phyloP scores from a whole-genome alignment of 2,329 filamentous ascomycete species.

The Pseudocercospora macadamiae region DNA sequence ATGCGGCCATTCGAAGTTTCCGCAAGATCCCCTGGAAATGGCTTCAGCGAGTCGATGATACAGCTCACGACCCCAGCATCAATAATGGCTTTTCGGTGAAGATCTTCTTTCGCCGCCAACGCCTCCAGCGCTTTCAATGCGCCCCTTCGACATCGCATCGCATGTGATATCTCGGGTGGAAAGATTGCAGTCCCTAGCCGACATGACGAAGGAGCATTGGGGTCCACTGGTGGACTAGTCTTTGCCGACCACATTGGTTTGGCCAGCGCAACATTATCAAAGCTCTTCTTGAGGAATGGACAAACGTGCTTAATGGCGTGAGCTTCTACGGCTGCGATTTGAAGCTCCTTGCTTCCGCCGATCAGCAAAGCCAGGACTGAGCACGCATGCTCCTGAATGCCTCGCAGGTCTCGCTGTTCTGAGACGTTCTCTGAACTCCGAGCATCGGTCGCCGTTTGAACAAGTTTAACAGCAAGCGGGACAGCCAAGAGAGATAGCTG shows the following conservation, averaged over 20 bases:
- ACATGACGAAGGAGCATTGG: conserved; percentile 33
- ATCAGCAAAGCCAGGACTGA: conserved; percentile 77
- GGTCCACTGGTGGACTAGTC: conserved; percentile 30
- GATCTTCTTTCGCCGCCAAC: conserved; percentile 77
- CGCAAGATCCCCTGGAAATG: conserved; percentile 48
- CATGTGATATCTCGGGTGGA: conserved; percentile 65
- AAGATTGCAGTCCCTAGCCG: conserved; percentile 65
- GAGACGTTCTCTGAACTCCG: conserved; percentile 13
- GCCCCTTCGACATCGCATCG: conserved; percentile 74
- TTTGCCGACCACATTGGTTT: conserved; percentile 59
- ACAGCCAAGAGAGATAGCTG: conserved; percentile 51
- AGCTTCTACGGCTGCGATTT: conserved; percentile 78
- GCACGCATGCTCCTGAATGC: conserved; percentile 71
- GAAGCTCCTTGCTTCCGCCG: conserved; percentile 75
- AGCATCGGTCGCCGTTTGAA: conserved; percentile 41
- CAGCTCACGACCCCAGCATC: conserved; percentile 79
- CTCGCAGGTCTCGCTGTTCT: conserved; percentile 44
- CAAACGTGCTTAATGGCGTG: conserved; percentile 64
- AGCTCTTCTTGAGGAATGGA: conserved; percentile 66
- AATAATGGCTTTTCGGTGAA: conserved; percentile 79
- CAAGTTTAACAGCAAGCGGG: conserved; percentile 53
- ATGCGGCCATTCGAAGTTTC: conserved; percentile 34
- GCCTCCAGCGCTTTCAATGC: conserved; percentile 80
- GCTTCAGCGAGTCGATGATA: conserved; percentile 79
- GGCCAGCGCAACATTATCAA: conserved; percentile 59